These are phyloP conservation scores for Puccinia triticina DNA, from an alignment of 1,284 basidiomycete species.

Conservation along the genomic window DNA sequence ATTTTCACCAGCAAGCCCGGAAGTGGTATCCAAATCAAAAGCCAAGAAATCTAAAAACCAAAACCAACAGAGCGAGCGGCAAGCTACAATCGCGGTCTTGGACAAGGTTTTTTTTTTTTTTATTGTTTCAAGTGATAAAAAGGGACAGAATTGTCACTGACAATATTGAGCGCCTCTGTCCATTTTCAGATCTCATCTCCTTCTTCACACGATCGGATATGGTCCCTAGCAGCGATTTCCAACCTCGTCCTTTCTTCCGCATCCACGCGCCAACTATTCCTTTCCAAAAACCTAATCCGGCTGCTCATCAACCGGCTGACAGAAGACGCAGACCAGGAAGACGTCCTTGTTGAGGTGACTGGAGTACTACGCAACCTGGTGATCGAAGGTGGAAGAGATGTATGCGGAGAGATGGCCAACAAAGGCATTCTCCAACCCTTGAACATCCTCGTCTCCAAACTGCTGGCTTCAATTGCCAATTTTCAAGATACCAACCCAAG, in stretches of 20 bases:
- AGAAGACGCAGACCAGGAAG: constrained; percentile 19
- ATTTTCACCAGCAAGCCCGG: background rate
- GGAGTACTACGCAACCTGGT: constrained; percentile 33
- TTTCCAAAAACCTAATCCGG: constrained; percentile 36
- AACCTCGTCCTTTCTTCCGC: constrained; percentile 42
- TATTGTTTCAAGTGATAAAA: background rate
- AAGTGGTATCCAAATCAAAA: background rate
- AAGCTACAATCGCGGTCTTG: constrained; percentile 37
- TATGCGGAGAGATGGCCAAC: constrained; percentile 46
- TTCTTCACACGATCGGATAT: constrained; percentile 31
- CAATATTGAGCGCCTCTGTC: background rate
- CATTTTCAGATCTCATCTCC: constrained; percentile 24
- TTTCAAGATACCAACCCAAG: background rate
- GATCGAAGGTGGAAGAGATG: constrained; percentile 45
- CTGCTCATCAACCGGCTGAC: constrained; percentile 33
- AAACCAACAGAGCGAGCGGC: constrained; percentile 16
- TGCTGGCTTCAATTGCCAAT: constrained; percentile 15
- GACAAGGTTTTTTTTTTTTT: constrained; percentile 24
- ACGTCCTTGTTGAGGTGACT: constrained; percentile 39
- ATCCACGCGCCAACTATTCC: constrained; percentile 36
- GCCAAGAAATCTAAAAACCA: constrained; percentile 14
- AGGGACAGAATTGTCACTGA: background rate
- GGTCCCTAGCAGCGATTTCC: constrained; percentile 41
- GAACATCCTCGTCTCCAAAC: constrained; percentile 17
- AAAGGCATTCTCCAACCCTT: constrained; percentile 42